phyloP scores from a whole-genome alignment of 768 basidiomycete genomes.

The Termitomyces titanicus region DNA sequence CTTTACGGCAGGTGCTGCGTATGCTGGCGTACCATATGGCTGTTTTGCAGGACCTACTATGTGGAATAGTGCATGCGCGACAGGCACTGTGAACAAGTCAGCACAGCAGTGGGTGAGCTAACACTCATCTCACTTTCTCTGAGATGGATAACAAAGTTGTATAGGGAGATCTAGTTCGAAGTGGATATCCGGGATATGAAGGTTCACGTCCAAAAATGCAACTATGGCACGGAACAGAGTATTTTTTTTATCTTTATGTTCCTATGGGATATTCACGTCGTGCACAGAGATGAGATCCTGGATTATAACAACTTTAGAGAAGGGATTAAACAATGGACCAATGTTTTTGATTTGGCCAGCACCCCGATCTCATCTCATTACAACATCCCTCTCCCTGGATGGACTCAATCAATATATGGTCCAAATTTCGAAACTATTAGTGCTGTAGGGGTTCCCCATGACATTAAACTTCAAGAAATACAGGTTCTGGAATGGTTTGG shows the following conservation, averaged over 20 bases:
- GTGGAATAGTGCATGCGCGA: conserved; percentile 47
- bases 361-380: conserved; percentile 34
- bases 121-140: not conserved
- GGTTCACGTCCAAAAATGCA: conserved; percentile 47
- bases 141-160: not conserved
- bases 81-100: conserved; percentile 39
- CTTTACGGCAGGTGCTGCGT: conserved; percentile 44
- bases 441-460: conserved; percentile 43
- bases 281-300: conserved; percentile 43
- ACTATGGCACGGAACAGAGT: conserved; percentile 51
- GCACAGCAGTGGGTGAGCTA: conserved; percentile 41
- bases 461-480: conserved; percentile 41
- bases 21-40: conserved; percentile 50
- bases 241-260: conserved; percentile 3
- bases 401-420: conserved; percentile 44
- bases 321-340: conserved; percentile 54
- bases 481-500: conserved; percentile 44
- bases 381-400: conserved; percentile 41
- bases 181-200: conserved; percentile 48
- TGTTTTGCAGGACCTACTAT: conserved; percentile 48
- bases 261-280: not conserved
- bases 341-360: conserved; percentile 41
- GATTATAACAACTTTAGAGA: conserved; percentile 46
- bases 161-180: conserved; percentile 39
- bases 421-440: conserved; percentile 41